Evolutionary conservation across 345 rosid genomes (phyloP).

Genomic region (Rhizophora apiculata): DNA sequence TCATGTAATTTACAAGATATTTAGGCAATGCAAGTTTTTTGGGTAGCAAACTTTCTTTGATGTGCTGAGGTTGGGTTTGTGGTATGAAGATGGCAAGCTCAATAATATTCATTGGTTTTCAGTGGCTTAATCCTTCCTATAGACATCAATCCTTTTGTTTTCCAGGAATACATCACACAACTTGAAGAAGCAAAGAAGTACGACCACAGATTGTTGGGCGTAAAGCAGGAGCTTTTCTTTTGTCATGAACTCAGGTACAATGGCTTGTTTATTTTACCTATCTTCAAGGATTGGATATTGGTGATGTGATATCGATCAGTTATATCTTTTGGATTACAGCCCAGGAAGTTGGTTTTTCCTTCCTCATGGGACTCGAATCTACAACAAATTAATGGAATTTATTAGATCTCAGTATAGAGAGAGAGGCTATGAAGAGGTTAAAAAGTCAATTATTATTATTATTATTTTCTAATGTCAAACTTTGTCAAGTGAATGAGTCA

Average conservation of each 20-base stretch:
- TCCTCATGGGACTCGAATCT: slow-evolving; percentile 81
- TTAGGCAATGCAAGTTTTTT: too few relatives aligned
- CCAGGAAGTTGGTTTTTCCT: slow-evolving; percentile 99
- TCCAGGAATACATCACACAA: slow-evolving; percentile 65
- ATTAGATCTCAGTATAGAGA: slow-evolving; percentile 66
- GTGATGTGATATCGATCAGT: slow-evolving; percentile 14
- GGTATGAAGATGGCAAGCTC: background rate
- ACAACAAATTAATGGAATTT: slow-evolving; percentile 80
- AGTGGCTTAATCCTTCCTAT: background rate
- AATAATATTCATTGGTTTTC: background rate
- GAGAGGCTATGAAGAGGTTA: slow-evolving; percentile 93
- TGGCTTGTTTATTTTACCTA: slow-evolving; percentile 7
- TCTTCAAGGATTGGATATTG: slow-evolving; percentile 1
- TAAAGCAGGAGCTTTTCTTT: slow-evolving; percentile 91
- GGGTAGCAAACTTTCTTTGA: background rate
- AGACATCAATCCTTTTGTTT: slow-evolving; percentile 3
- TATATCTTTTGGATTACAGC: slow-evolving; percentile 43
- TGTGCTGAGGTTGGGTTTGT: background rate
- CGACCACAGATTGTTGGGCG: slow-evolving; percentile 86
- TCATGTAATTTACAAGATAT: too few relatives aligned
- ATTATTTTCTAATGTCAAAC: background rate
- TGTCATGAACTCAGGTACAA: slow-evolving; percentile 74
- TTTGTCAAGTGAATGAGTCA: background rate
- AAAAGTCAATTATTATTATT: slow-evolving; percentile 11
- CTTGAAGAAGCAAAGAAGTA: slow-evolving; percentile 91